Evolutionary conservation across 164 flowering plant genomes (phyloP).

Genomic region (Brasenia schreberi): DNA sequence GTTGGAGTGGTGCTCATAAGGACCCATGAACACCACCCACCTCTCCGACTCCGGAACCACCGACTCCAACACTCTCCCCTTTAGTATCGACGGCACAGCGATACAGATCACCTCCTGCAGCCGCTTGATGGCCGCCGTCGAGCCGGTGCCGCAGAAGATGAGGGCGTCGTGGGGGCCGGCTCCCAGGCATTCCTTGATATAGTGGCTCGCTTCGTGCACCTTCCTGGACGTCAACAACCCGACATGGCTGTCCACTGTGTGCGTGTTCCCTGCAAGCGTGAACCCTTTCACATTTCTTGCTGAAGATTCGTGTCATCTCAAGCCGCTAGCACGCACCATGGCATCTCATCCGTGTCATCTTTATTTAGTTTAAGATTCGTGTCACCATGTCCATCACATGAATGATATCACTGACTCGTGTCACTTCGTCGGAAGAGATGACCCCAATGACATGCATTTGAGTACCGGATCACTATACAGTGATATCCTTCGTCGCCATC

Average conservation of each 20-base stretch:
- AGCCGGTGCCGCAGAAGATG: slow-evolving; percentile 17
- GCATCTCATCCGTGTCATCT: too few species aligned
- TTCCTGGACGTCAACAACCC: slow-evolving; percentile 13
- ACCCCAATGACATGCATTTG: too few species aligned
- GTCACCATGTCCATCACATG: too few species aligned
- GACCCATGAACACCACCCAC: slow-evolving; percentile 28
- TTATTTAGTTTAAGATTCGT: too few species aligned
- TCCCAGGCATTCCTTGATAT: slow-evolving; percentile 19
- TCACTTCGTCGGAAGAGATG: too few species aligned
- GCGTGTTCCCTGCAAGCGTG: slow-evolving; percentile 10
- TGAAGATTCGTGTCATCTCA: too few species aligned
- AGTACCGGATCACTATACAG: too few species aligned
- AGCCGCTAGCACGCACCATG: too few species aligned
- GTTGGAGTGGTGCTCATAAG: slow-evolving; percentile 34
- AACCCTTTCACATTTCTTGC: too few species aligned
- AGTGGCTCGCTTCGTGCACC: slow-evolving; percentile 12
- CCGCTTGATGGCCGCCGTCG: slow-evolving; percentile 19
- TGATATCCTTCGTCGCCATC: too few species aligned
- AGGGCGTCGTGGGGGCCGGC: slow-evolving; percentile 10
- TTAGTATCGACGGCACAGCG: slow-evolving; percentile 13
- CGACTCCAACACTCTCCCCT: slow-evolving; percentile 1
- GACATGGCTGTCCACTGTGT: slow-evolving; percentile 15
- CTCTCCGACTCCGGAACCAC: slow-evolving; percentile 6
- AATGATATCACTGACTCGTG: too few species aligned
- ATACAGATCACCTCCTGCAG: slow-evolving; percentile 21